Evolutionary conservation across 1,284 basidiomycete species (phyloP).

Genomic region (Pulchroboletus neoregius): DNA sequence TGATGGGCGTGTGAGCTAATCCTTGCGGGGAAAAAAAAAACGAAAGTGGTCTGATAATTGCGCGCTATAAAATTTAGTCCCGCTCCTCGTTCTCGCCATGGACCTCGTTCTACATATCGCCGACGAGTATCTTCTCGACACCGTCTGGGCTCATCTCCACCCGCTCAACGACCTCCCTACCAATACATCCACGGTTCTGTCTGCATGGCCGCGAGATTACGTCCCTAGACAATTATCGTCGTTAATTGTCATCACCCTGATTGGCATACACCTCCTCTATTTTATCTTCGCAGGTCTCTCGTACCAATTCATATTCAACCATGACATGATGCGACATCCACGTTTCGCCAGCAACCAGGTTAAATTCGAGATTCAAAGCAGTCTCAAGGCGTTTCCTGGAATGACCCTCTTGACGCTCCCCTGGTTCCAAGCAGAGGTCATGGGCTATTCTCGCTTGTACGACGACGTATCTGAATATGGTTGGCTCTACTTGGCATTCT

Average conservation of each 20-base stretch:
- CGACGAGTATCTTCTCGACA: conserved; percentile 79
- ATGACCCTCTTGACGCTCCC: conserved; percentile 86
- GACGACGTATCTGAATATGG: conserved; percentile 71
- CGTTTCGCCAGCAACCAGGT: conserved; percentile 89
- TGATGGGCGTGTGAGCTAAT: too few relatives aligned
- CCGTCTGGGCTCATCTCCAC: conserved; percentile 68
- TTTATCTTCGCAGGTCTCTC: conserved; percentile 84
- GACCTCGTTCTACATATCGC: conserved; percentile 73
- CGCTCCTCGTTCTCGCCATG: conserved; percentile 47
- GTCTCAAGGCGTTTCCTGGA: conserved; percentile 74
- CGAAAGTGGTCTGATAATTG: conserved; percentile 32
- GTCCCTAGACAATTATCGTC: conserved; percentile 78
- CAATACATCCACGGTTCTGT: conserved; percentile 35
- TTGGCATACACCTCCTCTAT: conserved; percentile 82
- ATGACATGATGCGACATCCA: conserved; percentile 94
- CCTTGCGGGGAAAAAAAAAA: too few relatives aligned
- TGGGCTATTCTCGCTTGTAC: conserved; percentile 83
- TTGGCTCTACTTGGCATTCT: conserved; percentile 60
- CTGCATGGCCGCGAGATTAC: conserved; percentile 79
- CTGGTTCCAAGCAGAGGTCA: conserved; percentile 91
- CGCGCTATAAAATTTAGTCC: conserved; percentile 22
- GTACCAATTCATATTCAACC: conserved; percentile 90
- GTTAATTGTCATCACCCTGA: conserved; percentile 68
- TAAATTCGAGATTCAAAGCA: conserved; percentile 76
- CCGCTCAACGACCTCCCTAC: conserved; percentile 46